These are phyloP conservation scores for Macrocybe gigantea DNA, from an alignment of 768 basidiomycete species.

Conservation along the genomic window DNA sequence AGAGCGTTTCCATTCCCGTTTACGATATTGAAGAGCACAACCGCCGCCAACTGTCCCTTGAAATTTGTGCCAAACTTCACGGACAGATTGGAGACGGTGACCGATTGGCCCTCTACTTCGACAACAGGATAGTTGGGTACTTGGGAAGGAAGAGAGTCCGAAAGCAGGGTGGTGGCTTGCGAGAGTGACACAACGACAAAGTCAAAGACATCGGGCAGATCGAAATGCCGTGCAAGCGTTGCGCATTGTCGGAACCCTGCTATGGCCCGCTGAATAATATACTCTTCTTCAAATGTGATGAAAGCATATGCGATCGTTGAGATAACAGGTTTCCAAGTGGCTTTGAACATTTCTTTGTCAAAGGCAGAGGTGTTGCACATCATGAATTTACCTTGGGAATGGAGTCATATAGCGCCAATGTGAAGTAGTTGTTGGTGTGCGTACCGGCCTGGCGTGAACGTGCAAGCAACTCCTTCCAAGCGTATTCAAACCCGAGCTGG, in stretches of 20 bases:
- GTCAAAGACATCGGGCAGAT: conserved; percentile 93
- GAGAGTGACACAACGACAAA: conserved; percentile 92
- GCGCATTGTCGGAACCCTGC: conserved; percentile 97
- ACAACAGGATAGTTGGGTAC: conserved; percentile 85
- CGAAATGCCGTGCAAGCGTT: conserved; percentile 83
- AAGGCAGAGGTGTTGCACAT: conserved; percentile 76
- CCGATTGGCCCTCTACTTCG: conserved; percentile 81
- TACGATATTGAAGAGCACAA: conserved; percentile 95
- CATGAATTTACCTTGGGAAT: conserved; percentile 55
- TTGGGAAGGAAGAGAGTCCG: conserved; percentile 61
- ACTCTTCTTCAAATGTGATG: conserved; percentile 94
- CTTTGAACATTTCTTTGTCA: conserved; percentile 90
- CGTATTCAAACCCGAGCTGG: conserved; percentile 95
- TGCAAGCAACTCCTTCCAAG: conserved; percentile 92
- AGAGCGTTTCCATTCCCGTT: conserved; percentile 94
- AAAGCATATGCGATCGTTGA: conserved; percentile 96
- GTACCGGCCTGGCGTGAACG: conserved; percentile 77
- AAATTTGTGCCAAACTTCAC: conserved; percentile 94
- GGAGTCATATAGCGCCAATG: neutral
- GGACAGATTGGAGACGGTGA: conserved; percentile 89
- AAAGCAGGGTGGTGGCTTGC: conserved; percentile 82
- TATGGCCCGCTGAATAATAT: conserved; percentile 91
- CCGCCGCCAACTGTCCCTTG: conserved; percentile 92
- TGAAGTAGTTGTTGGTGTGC: conserved; percentile 9
- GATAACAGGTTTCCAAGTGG: conserved; percentile 89